Base-by-base conservation (phyloP, 2,329 filamentous ascomycete genomes). In the Magnaporthiopsis incrustans region DNA sequence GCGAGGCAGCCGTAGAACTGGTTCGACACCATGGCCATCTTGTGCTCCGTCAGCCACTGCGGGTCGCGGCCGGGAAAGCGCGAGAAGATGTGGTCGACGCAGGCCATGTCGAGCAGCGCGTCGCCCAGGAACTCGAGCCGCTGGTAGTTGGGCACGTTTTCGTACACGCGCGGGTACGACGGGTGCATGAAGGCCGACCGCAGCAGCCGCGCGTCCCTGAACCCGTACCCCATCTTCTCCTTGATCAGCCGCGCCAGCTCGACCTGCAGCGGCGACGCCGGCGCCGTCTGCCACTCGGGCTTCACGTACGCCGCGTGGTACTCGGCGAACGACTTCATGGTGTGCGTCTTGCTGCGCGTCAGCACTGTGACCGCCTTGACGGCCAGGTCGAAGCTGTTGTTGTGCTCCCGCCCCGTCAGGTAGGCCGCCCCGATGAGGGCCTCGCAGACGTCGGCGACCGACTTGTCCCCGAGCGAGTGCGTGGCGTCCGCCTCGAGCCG, bases 11-110 rank as follows among this genome's bases (percentile, higher is more conserved):
- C 92, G 1, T 97, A 82, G 72, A 98, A 99, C 66, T 93, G 92
- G 77, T 99, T 99, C 63, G 91, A 95, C 0, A 95, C 93, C 91
- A 99, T 97, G n/a, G 93, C 92, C 88, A 96, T 97, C 77, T 98
- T 98, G 81, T 98, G 94, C 76, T 98, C 95, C 0, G 95, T 98
- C 65, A 99, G 81, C 94, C 94, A 98, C 73, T 98, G 93, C 0
- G 95, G 94, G 71, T 97, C 92, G 65, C 89, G 90, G 62, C 85
- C 79, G 0, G 92, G 92, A 69, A 90, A 92, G 4, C 80, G 82
- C 68, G 87, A 82, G 76, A 92, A 98, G 4, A 99, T 81, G 69
- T 91, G 87, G 69, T 93, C 89, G 64, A 98, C 88, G 70, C 89
- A 91, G 14, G 82, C 89, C 85, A 94, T 90, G 72, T 97, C 93